Evolutionary conservation across 1,284 basidiomycete species (phyloP).

Genomic region (Sphagnurus paluster): DNA sequence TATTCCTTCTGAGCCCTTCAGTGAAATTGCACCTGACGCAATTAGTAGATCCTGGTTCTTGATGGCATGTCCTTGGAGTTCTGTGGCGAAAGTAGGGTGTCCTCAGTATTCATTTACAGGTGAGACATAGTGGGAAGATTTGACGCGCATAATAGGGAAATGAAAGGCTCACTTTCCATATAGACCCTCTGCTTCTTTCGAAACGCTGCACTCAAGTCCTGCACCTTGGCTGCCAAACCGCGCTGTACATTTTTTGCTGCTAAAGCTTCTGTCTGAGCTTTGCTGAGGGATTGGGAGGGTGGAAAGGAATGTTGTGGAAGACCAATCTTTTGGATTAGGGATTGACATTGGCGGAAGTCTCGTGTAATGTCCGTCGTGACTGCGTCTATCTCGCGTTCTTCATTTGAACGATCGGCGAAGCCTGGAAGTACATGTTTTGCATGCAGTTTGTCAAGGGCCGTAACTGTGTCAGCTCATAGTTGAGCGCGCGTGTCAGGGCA

Average conservation of each 20-base stretch:
- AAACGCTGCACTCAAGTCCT: slow-evolving; percentile 91
- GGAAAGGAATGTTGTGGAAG: slow-evolving; percentile 48
- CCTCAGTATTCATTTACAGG: slow-evolving; percentile 8
- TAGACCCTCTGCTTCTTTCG: slow-evolving; percentile 97
- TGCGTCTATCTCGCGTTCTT: slow-evolving; percentile 92
- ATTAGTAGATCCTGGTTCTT: slow-evolving; percentile 91
- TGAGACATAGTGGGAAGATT: background rate
- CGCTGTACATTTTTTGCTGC: slow-evolving; percentile 97
- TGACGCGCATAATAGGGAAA: background rate
- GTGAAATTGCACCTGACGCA: slow-evolving; percentile 81
- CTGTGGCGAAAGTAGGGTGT: slow-evolving; percentile 41
- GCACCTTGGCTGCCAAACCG: slow-evolving; percentile 91
- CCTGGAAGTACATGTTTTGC: slow-evolving; percentile 95
- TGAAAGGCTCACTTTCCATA: slow-evolving; percentile 83
- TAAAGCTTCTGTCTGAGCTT: slow-evolving; percentile 55
- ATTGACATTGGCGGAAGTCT: slow-evolving; percentile 86
- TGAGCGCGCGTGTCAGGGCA: slow-evolving; percentile 20
- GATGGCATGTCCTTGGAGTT: slow-evolving; percentile 90
- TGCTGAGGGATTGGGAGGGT: slow-evolving; percentile 34
- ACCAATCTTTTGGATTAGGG: slow-evolving; percentile 77
- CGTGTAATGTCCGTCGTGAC: slow-evolving; percentile 88
- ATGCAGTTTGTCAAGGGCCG: slow-evolving; percentile 87
- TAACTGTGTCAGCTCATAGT: slow-evolving; percentile 47
- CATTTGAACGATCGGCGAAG: slow-evolving; percentile 90
- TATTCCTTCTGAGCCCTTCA: slow-evolving; percentile 77